Percentiles rank a stretch among this genome's conserved stretches.
These are phyloP conservation scores for Botrytis fabae DNA, from an alignment of 2,329 filamentous ascomycete genomes.

Conservation along the genomic window DNA sequence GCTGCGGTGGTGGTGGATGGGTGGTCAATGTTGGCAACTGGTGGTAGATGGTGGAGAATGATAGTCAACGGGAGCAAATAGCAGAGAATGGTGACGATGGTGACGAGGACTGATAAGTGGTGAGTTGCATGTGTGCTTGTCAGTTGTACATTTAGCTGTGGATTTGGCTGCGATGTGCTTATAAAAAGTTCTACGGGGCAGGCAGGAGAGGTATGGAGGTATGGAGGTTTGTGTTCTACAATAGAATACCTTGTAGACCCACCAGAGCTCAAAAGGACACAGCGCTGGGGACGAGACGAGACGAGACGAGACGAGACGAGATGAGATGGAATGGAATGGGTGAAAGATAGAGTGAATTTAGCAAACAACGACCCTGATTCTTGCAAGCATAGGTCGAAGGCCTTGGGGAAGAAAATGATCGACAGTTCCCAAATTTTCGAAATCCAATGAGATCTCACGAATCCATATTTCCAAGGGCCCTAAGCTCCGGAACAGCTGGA, in stretches of 20 bases:
- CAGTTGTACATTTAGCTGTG: background rate
- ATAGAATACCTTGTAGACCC: background rate
- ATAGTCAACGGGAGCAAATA: background rate
- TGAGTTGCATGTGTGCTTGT: background rate
- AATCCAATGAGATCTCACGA: slow-evolving; percentile 1
- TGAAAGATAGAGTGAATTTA: background rate
- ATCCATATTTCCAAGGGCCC: background rate
- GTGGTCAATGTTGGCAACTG: background rate
- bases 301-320: background rate
- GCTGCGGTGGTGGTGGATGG: background rate
- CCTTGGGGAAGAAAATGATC: slow-evolving; percentile 13
- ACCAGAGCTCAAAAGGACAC: background rate
- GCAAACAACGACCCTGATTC: background rate
- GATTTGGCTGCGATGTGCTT: background rate
- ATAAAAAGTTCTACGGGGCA: background rate
- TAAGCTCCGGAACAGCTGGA: background rate
- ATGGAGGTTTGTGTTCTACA: background rate
- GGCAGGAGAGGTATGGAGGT: background rate
- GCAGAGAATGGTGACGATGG: background rate
- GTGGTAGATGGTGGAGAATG: background rate
- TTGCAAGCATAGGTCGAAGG: background rate
- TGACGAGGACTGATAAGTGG: background rate
- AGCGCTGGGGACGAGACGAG: background rate
- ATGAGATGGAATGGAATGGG: background rate
- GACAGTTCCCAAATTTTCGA: slow-evolving; percentile 1